Conservation (phyloP, 2,329 filamentous ascomycete genomes). For the Botryotinia convoluta region DNA sequence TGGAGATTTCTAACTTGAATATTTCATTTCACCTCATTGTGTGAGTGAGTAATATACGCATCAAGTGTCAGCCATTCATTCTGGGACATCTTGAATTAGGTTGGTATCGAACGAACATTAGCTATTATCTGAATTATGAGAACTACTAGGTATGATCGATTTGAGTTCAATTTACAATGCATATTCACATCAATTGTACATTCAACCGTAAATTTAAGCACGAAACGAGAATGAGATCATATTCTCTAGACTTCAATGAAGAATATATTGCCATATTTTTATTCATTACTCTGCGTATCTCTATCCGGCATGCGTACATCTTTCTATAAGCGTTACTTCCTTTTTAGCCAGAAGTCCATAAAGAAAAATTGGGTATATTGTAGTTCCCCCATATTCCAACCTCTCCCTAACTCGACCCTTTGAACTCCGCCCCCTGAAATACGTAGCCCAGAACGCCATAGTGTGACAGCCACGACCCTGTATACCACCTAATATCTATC, state of each 20-base stretch:
- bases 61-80: too few species aligned
- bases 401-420: neutral
- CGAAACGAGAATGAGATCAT: neutral
- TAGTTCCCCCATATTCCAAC: neutral
- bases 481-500: neutral
- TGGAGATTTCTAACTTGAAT: neutral
- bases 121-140: neutral
- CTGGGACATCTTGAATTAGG: too few species aligned
- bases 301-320: too few species aligned
- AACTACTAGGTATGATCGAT: neutral
- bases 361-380: neutral
- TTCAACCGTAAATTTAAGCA: neutral
- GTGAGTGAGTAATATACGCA: too few species aligned
- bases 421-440: neutral
- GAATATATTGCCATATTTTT: neutral
- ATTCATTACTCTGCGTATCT: neutral
- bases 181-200: neutral
- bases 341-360: neutral
- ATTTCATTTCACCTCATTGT: too few species aligned
- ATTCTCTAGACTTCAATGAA: neutral
- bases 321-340: neutral
- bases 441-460: neutral
- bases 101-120: neutral
- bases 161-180: neutral
- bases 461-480: neutral